Base-by-base conservation (phyloP, 2,329 filamentous ascomycete genomes). In the Aspergillus clavatus region DNA sequence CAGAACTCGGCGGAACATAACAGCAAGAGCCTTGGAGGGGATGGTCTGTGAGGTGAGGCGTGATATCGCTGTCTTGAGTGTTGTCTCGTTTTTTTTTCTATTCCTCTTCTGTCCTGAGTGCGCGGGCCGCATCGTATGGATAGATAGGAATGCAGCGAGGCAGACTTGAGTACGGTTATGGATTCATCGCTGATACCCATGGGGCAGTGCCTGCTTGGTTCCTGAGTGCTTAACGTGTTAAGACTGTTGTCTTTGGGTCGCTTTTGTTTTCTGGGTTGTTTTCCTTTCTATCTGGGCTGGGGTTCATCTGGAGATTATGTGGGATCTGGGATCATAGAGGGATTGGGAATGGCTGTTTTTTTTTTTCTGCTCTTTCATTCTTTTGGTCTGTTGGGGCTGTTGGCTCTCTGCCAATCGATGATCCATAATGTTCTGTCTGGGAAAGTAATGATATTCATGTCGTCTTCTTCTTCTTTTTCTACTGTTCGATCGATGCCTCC, bases 1-100 rank as follows among this genome's bases (percentile, higher is more conserved):
- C 68, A 70, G 54, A 65, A 52, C 3, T 51, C 65, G 3, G 55
- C 62, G 14, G 51, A 55, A 26, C 53, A 53, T 26, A 45, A 29
- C 8, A 28, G 8, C n/a, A 36, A 24, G 38, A 23, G n/a, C 19
- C 16, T 40, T 12, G 14, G 16, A 14, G 22, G 16, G 11, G 23
- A 24, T 24, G n/a, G n/a, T n/a, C n/a, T n/a, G n/a, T n/a, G 23
- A 24, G 23, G 8, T 24, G 23, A 18, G 31, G 16, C 16, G 11
- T 10, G 10, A 12, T 21, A 16, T 18, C 11, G 18, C 16, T 11
- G 8, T 11, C 14, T 12, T 21, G 23, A 4, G 23, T 1, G 4
- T 18, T 2, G 5, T 35, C 11, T 19, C 16, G 14, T 12, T 18
- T 6, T 35, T 5, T 11, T 35, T 1, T 10, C n/a, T n/a, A n/a